Conservation (phyloP, 345 rosid genomes). For the Camelina neglecta region DNA sequence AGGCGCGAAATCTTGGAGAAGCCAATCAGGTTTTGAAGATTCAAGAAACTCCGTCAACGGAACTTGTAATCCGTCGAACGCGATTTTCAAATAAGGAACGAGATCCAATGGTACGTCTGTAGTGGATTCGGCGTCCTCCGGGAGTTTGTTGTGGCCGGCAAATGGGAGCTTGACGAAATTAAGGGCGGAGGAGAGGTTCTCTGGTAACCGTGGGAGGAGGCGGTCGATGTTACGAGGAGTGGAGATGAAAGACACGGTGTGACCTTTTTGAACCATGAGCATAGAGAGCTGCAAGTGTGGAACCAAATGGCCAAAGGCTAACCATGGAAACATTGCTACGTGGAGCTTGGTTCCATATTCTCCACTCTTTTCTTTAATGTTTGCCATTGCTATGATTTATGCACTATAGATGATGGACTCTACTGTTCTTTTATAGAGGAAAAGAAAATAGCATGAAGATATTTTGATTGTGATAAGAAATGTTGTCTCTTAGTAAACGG, state of each 20-base stretch:
- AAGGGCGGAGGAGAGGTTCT: conserved; percentile 32
- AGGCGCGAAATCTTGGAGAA: conserved; percentile 48
- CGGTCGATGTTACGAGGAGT: conserved; percentile 45
- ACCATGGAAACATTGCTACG: conserved; percentile 50
- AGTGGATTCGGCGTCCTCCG: conserved; percentile 46
- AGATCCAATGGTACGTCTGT: conserved; percentile 41
- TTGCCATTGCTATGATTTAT: no score
- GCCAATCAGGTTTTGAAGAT: conserved; percentile 48
- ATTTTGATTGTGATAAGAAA: no score
- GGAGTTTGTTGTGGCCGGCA: conserved; percentile 42
- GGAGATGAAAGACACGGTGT: conserved; percentile 42
- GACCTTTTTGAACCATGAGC: conserved; percentile 49
- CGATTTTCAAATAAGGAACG: conserved; percentile 47
- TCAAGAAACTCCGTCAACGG: conserved; percentile 43
- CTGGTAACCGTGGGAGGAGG: conserved; percentile 27
- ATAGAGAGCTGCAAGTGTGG: conserved; percentile 47
- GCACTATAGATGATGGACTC: no score
- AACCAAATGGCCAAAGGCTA: conserved; percentile 46
- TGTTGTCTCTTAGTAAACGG: no score
- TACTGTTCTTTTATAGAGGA: no score
- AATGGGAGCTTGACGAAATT: conserved; percentile 43
- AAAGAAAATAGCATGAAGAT: no score
- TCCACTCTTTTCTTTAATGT: no score
- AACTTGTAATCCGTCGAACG: conserved; percentile 45
- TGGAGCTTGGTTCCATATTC: conserved; percentile 35